Evolutionary conservation across 306 rosid species (phyloP).

Genomic region (Cyclanthera cordifolia): DNA sequence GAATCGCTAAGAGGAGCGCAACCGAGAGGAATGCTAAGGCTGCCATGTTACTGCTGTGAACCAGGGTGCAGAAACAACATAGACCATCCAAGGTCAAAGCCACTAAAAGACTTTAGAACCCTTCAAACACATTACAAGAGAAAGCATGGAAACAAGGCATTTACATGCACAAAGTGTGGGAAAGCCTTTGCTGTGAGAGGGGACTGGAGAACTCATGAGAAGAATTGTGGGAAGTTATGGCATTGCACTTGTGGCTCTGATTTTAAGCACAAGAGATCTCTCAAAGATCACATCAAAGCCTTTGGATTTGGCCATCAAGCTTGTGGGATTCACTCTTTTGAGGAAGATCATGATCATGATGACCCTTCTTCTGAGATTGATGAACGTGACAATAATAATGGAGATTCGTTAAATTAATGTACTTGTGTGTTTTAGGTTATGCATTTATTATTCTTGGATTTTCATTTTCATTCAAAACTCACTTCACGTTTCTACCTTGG

Average conservation of each 20-base stretch:
- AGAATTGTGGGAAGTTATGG: slow-evolving; percentile 93
- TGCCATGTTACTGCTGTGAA: slow-evolving; percentile 83
- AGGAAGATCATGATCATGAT: slow-evolving; percentile 42
- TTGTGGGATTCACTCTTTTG: slow-evolving; percentile 55
- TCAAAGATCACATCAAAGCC: slow-evolving; percentile 81
- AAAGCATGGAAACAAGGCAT: slow-evolving; percentile 84
- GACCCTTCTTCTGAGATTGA: slow-evolving; percentile 58
- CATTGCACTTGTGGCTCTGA: slow-evolving; percentile 92
- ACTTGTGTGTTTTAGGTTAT: too few species aligned
- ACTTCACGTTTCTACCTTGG: too few species aligned
- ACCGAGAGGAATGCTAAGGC: slow-evolving; percentile 91
- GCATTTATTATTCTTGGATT: too few species aligned
- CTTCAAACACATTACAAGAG: slow-evolving; percentile 96
- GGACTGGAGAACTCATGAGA: slow-evolving; percentile 96
- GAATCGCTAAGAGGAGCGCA: slow-evolving; percentile 85
- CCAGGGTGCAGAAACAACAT: slow-evolving; percentile 85
- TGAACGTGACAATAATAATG: slow-evolving; percentile 37
- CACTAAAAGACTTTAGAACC: slow-evolving; percentile 81
- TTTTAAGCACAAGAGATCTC: slow-evolving; percentile 84
- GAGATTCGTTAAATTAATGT: background rate
- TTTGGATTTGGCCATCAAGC: slow-evolving; percentile 73
- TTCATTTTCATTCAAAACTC: too few species aligned
- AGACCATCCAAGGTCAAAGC: slow-evolving; percentile 77
- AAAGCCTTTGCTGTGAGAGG: slow-evolving; percentile 92
- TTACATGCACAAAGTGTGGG: slow-evolving; percentile 77